A percentile compares a stretch with the other conserved stretches of the same genome.
Conservation (phyloP, 257 asterid genomes). For the Marsdenia floribunda region DNA sequence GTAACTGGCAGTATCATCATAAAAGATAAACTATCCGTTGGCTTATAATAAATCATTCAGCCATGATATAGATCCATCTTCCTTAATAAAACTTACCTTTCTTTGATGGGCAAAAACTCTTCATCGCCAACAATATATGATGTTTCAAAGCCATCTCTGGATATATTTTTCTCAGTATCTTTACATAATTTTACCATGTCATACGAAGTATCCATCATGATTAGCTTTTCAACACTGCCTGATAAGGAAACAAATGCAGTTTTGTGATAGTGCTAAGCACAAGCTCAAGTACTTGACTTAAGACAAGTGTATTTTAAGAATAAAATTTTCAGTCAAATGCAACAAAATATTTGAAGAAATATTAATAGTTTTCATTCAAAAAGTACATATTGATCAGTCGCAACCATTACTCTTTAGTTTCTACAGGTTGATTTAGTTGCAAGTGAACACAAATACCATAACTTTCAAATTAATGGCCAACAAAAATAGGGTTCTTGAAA, state of each 20-base stretch:
- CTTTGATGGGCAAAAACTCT: conserved; percentile 83
- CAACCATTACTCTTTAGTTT: neutral
- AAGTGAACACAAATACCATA: neutral
- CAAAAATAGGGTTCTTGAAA: too few relatives aligned
- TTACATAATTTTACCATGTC: conserved; percentile 77
- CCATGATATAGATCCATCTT: neutral
- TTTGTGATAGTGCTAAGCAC: neutral
- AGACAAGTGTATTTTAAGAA: neutral
- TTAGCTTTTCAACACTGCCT: conserved; percentile 82
- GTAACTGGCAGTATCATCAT: neutral
- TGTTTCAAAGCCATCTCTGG: conserved; percentile 58
- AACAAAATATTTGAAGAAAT: neutral
- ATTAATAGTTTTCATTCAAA: neutral
- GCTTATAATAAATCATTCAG: neutral
- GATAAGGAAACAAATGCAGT: conserved; percentile 23
- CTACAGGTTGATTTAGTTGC: neutral
- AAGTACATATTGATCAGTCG: neutral
- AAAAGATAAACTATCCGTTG: neutral
- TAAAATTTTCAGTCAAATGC: neutral
- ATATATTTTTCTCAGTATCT: conserved; percentile 48
- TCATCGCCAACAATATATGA: conserved; percentile 82
- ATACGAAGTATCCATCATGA: conserved; percentile 81
- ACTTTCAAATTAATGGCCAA: neutral
- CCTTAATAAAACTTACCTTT: conserved; percentile 38
- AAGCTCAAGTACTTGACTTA: neutral